These are phyloP conservation scores for Russula vinacea DNA, from an alignment of 768 basidiomycete genomes.

Conservation along the genomic window DNA sequence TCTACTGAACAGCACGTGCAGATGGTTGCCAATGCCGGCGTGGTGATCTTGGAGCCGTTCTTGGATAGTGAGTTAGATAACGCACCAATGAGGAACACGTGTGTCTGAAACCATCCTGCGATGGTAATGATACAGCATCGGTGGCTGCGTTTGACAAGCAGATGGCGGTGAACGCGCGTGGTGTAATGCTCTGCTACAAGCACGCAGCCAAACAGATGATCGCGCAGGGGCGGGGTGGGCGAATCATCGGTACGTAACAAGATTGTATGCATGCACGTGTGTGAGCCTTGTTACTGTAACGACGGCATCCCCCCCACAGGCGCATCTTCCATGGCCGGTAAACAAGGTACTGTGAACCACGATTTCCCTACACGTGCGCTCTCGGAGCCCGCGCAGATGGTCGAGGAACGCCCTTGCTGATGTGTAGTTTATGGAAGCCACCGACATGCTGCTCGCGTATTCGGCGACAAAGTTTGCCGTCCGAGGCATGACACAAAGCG, in stretches of 20 bases:
- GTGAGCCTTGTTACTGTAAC: neutral
- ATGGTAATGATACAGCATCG: neutral
- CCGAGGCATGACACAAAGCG: constrained; percentile 30
- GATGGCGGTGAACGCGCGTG: constrained; percentile 17
- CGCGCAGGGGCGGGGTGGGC: constrained; percentile 24
- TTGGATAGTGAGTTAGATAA: constrained; percentile 7
- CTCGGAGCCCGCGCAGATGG: neutral
- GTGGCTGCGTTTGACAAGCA: constrained; percentile 14
- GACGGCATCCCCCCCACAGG: constrained; percentile 1
- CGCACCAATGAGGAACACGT: neutral
- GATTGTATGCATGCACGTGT: neutral
- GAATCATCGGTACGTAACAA: constrained; percentile 25
- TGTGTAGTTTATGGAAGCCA: neutral
- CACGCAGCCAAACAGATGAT: constrained; percentile 31
- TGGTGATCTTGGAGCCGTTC: neutral
- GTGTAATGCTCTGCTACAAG: constrained; percentile 33
- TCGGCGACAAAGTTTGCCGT: constrained; percentile 31
- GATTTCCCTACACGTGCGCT: neutral
- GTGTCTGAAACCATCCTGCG: neutral
- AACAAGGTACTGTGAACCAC: constrained; percentile 18
- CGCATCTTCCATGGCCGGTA: constrained; percentile 23
- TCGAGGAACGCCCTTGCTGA: neutral
- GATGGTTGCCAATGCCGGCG: constrained; percentile 29
- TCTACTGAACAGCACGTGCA: neutral
- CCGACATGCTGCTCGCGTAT: constrained; percentile 13